A percentile compares a stretch with the other conserved stretches of the same genome.
Evolutionary conservation across 2,329 filamentous ascomycete species (phyloP).

Genomic region (Madurella fahalii): DNA sequence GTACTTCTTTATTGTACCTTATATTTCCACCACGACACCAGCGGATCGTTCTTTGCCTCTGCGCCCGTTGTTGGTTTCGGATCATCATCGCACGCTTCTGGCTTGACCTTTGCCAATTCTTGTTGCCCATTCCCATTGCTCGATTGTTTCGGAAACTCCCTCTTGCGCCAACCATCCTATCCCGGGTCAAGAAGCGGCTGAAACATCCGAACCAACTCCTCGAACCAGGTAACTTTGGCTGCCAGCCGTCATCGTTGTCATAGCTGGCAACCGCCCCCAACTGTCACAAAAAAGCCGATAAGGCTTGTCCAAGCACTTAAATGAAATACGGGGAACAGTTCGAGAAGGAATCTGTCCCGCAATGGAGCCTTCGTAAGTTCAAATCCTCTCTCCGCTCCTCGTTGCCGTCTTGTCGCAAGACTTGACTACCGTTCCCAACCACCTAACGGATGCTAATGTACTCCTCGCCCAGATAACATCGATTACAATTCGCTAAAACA

Average conservation of each 20-base stretch:
- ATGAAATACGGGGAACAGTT: slow-evolving; percentile 76
- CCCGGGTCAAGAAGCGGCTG: background rate
- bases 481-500: slow-evolving; percentile 86
- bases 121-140: background rate
- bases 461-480: slow-evolving; percentile 62
- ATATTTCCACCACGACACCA: slow-evolving; percentile 1
- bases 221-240: background rate
- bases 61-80: background rate
- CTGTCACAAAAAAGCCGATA: background rate
- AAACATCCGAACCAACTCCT: background rate
- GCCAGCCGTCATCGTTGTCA: background rate
- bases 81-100: background rate
- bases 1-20: background rate
- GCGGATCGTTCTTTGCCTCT: background rate
- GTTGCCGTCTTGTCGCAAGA: too few relatives aligned
- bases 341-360: slow-evolving; percentile 70
- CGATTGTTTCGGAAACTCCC: background rate
- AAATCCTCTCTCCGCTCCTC: background rate
- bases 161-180: background rate
- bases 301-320: background rate
- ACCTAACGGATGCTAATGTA: slow-evolving; percentile 11
- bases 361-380: slow-evolving; percentile 68
- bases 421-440: background rate
- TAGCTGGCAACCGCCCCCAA: background rate
- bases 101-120: background rate